Percentiles rank a stretch among this genome's conserved stretches.
phyloP scores from a whole-genome alignment of 1,284 basidiomycete genomes.

The Chondrostereum purpureum region DNA sequence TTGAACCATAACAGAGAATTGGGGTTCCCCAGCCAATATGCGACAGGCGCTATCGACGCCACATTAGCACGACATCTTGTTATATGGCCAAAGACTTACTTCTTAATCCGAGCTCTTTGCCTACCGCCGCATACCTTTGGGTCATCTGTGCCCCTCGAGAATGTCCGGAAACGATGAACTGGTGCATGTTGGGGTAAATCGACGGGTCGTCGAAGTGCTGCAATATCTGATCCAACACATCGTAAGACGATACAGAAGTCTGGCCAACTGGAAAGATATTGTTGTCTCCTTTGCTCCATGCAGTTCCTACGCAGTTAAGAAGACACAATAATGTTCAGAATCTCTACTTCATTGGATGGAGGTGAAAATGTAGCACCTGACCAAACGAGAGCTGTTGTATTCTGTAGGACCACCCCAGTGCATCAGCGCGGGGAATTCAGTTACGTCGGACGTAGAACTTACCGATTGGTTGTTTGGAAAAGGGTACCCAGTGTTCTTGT shows the following conservation, averaged over 20 bases:
- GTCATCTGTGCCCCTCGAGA: slow-evolving; percentile 5
- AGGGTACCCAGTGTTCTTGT: neutral
- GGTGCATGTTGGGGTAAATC: slow-evolving; percentile 4
- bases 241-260: slow-evolving; percentile 3
- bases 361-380: too few relatives aligned
- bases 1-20: slow-evolving; percentile 5
- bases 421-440: too few relatives aligned
- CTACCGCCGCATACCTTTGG: slow-evolving; percentile 7
- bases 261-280: neutral
- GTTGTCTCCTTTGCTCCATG: slow-evolving; percentile 13
- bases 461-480: neutral
- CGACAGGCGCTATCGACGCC: slow-evolving; percentile 1
- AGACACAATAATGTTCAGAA: too few relatives aligned
- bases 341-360: too few relatives aligned
- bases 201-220: slow-evolving; percentile 1
- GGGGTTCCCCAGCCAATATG: slow-evolving; percentile 6
- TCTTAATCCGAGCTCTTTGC: slow-evolving; percentile 1
- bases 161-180: slow-evolving; percentile 4
- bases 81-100: slow-evolving; percentile 3
- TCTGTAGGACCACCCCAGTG: too few relatives aligned
- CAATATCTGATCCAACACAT: neutral
- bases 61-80: slow-evolving; percentile 1
- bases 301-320: neutral
- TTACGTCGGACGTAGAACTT: too few relatives aligned
- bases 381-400: neutral